Evolutionary conservation across 805 yeast species (phyloP).

Genomic region (Candida vaughaniae): DNA sequence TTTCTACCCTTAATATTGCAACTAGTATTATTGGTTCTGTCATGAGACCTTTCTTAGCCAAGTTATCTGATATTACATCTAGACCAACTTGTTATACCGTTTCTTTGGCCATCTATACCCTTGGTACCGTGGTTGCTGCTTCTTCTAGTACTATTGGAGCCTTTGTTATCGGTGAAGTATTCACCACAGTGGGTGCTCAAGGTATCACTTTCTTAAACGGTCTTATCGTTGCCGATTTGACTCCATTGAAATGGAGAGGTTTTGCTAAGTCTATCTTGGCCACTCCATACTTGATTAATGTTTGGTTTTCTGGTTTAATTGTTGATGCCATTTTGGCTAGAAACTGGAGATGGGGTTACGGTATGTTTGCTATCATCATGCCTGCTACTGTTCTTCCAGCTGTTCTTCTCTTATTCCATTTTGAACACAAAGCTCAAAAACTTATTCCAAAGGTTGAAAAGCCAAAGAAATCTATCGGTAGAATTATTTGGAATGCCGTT

Average conservation of each 20-base stretch:
- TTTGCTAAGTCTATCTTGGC: slow-evolving; percentile 18
- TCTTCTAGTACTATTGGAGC: slow-evolving; percentile 19
- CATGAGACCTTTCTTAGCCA: slow-evolving; percentile 21
- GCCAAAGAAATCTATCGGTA: background rate
- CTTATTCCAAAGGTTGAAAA: slow-evolving; percentile 15
- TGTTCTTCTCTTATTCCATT: slow-evolving; percentile 25
- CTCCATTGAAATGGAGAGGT: slow-evolving; percentile 26
- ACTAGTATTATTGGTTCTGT: slow-evolving; percentile 22
- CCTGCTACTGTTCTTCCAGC: slow-evolving; percentile 41
- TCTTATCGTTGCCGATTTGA: slow-evolving; percentile 22
- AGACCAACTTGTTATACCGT: slow-evolving; percentile 21
- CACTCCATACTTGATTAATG: slow-evolving; percentile 42
- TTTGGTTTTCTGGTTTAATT: slow-evolving; percentile 43
- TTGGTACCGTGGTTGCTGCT: slow-evolving; percentile 25
- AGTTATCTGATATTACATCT: slow-evolving; percentile 23
- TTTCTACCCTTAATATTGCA: slow-evolving; percentile 23
- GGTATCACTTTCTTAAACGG: slow-evolving; percentile 19
- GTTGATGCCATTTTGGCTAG: slow-evolving; percentile 25
- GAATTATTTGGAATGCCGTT: slow-evolving; percentile 3
- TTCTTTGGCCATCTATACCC: slow-evolving; percentile 16
- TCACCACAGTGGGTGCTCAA: slow-evolving; percentile 19
- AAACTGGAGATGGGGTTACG: slow-evolving; percentile 56
- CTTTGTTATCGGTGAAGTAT: slow-evolving; percentile 23
- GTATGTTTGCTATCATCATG: slow-evolving; percentile 46
- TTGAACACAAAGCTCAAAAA: slow-evolving; percentile 29